Evolutionary conservation across 148 eudicot genomes (phyloP).

Genomic region (Arctostaphylos glauca): DNA sequence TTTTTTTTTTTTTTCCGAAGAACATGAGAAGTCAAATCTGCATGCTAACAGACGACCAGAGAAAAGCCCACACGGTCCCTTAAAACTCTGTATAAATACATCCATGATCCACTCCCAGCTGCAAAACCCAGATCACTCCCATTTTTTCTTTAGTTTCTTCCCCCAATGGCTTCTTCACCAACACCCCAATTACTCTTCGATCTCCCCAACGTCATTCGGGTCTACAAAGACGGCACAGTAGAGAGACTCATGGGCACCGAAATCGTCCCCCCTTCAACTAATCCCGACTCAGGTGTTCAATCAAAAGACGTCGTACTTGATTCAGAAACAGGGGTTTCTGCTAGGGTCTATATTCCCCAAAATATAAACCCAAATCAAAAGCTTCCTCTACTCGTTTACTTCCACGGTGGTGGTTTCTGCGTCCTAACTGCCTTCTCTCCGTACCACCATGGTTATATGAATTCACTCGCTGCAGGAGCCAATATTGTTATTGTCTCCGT

Average conservation of each 20-base stretch:
- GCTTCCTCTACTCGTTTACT: conserved; percentile 38
- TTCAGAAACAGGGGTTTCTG: conserved; percentile 17
- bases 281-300: conserved; percentile 22
- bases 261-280: conserved; percentile 17
- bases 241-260: conserved; percentile 27
- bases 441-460: conserved; percentile 16
- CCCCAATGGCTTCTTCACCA: background rate
- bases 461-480: conserved; percentile 22
- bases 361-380: conserved; percentile 3
- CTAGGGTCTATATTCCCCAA: conserved; percentile 43
- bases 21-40: too few species aligned
- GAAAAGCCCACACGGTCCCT: too few species aligned
- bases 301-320: conserved; percentile 36
- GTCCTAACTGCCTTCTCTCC: conserved; percentile 30
- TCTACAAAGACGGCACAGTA: conserved; percentile 31
- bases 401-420: conserved; percentile 55
- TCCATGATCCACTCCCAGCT: too few species aligned
- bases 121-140: background rate
- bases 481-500: conserved; percentile 32
- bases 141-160: background rate
- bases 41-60: too few species aligned
- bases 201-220: conserved; percentile 7
- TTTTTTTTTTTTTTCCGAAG: too few species aligned
- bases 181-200: background rate
- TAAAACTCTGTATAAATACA: too few species aligned